Conservation (phyloP, 305 asterid genomes). For the Fraxinus dipetala region DNA sequence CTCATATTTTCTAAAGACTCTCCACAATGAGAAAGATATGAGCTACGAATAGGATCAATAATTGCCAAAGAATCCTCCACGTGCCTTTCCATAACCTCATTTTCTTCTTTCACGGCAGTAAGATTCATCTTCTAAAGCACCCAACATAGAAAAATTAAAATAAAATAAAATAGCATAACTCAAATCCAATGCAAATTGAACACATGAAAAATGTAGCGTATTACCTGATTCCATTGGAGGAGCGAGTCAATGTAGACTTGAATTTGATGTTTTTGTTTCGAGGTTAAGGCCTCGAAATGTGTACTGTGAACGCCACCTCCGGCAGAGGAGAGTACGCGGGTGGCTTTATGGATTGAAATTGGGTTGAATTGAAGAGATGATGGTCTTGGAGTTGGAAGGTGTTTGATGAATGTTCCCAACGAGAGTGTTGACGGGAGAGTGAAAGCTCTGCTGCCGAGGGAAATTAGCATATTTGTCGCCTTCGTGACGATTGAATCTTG, state of each 20-base stretch:
- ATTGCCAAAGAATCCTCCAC: conserved; percentile 85
- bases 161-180: not conserved
- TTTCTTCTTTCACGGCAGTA: conserved; percentile 75
- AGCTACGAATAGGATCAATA: conserved; percentile 51
- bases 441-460: conserved; percentile 23
- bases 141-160: not conserved
- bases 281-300: conserved; percentile 43
- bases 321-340: conserved; percentile 19
- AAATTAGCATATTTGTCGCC: conserved; percentile 49
- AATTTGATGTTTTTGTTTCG: conserved; percentile 59
- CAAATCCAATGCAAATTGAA: not conserved
- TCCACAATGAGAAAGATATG: conserved; percentile 55
- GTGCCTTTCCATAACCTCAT: conserved; percentile 86
- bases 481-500: not conserved
- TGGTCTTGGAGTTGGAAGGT: conserved; percentile 36
- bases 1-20: conserved; percentile 57
- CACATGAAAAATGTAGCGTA: not conserved
- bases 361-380: conserved; percentile 28
- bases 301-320: conserved; percentile 24
- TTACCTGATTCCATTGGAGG: conserved; percentile 88
- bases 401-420: conserved; percentile 64
- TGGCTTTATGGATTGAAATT: conserved; percentile 18
- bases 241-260: conserved; percentile 63
- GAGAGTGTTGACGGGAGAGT: conserved; percentile 30
- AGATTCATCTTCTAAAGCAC: conserved; percentile 79